A percentile compares a stretch with the other conserved stretches of the same genome.
phyloP scores from a whole-genome alignment of 768 basidiomycete species.

The Kondoa subrosea region DNA sequence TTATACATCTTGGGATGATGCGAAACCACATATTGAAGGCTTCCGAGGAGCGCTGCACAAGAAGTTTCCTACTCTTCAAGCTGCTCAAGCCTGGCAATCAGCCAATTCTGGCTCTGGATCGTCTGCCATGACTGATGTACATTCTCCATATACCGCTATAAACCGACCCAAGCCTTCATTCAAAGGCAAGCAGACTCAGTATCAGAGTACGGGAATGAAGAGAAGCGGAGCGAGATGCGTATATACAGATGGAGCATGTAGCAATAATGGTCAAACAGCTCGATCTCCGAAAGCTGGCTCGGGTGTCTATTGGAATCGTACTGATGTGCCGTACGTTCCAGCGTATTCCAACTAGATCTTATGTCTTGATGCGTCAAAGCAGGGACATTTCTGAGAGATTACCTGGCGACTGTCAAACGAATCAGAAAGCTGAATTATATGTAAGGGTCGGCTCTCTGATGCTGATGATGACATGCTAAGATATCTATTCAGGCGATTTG shows the following conservation, averaged over 20 bases:
- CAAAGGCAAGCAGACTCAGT: background rate
- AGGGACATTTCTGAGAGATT: background rate
- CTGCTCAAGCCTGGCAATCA: background rate
- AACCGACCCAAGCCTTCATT: no score
- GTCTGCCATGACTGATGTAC: no score
- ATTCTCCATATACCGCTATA: no score
- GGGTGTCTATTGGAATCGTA: slow-evolving; percentile 5
- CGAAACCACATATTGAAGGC: background rate
- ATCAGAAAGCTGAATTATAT: slow-evolving; percentile 6
- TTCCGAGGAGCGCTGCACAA: background rate
- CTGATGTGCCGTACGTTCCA: background rate
- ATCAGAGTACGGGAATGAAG: background rate
- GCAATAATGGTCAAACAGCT: background rate
- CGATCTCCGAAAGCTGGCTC: slow-evolving; percentile 3
- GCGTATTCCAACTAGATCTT: background rate
- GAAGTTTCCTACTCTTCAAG: background rate
- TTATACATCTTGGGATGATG: background rate
- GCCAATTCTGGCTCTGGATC: no score
- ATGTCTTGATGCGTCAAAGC: background rate
- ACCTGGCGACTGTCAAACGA: slow-evolving; percentile 7
- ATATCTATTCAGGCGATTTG: slow-evolving; percentile 6
- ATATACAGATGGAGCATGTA: background rate
- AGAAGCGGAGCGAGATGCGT: background rate
- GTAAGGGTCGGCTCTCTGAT: background rate
- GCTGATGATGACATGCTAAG: background rate